Percentiles rank a stretch among this genome's conserved stretches.
These are phyloP conservation scores for Baorangia bicolor DNA, from an alignment of 768 basidiomycete genomes.

Conservation along the genomic window DNA sequence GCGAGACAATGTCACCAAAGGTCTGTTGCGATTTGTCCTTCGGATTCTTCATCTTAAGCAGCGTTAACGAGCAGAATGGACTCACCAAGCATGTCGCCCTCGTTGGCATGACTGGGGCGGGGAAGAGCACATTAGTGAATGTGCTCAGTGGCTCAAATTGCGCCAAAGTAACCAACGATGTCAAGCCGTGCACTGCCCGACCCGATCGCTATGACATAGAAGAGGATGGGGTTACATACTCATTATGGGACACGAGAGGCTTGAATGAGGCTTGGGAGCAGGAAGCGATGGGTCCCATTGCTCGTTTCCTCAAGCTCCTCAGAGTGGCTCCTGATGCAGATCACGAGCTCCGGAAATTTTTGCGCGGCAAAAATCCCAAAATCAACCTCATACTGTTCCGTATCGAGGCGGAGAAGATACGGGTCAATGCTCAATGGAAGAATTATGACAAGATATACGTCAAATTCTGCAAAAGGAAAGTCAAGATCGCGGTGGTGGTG, in stretches of 20 bases:
- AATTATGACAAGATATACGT: constrained; percentile 9
- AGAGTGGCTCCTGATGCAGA: constrained; percentile 8
- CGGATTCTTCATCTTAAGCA: not conserved
- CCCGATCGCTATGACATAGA: not conserved
- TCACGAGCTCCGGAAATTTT: constrained; percentile 5
- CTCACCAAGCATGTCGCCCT: constrained; percentile 12
- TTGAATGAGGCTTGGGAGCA: constrained; percentile 6
- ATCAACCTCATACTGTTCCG: constrained; percentile 14
- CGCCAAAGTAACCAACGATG: constrained; percentile 10
- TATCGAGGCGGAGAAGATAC: constrained; percentile 9
- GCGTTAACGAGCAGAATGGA: not conserved
- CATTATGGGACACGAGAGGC: constrained; percentile 16
- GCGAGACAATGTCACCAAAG: not conserved
- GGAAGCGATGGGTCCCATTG: not conserved
- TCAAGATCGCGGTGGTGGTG: constrained; percentile 16
- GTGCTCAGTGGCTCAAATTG: not conserved
- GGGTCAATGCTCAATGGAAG: constrained; percentile 7
- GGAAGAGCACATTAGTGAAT: constrained; percentile 20
- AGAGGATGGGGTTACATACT: not conserved
- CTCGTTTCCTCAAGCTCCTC: constrained; percentile 7
- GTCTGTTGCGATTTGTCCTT: not conserved
- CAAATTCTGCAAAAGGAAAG: constrained; percentile 10
- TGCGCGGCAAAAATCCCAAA: constrained; percentile 8
- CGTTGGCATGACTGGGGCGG: constrained; percentile 12
- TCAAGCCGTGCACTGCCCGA: not conserved